Percentiles rank a stretch among this genome's conserved stretches.
These are phyloP conservation scores for Biscutella laevigata DNA, from an alignment of 441 rosid genomes.

Conservation along the genomic window DNA sequence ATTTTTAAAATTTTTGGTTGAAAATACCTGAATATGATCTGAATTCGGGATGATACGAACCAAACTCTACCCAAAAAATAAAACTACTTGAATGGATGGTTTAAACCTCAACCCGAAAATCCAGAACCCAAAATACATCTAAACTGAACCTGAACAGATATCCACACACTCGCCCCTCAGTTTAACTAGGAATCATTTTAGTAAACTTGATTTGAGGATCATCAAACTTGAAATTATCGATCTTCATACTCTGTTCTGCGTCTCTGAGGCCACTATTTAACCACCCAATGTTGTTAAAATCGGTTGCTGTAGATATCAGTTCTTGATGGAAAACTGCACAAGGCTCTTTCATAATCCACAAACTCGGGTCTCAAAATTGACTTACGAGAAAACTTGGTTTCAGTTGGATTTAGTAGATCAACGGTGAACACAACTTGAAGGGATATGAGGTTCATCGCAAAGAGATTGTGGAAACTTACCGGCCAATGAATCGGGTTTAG, in stretches of 20 bases:
- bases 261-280: constrained; percentile 65
- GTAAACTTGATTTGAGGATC: constrained; percentile 39
- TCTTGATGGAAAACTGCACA: constrained; percentile 60
- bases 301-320: constrained; percentile 68
- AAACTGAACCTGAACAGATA: too few relatives aligned
- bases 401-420: constrained; percentile 40
- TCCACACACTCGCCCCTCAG: too few relatives aligned
- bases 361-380: constrained; percentile 71
- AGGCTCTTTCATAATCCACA: constrained; percentile 63
- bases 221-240: constrained; percentile 23
- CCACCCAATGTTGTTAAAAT: constrained; percentile 84
- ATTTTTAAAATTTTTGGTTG: too few relatives aligned
- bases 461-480: constrained; percentile 49
- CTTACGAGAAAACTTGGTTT: constrained; percentile 17
- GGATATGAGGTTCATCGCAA: constrained; percentile 42
- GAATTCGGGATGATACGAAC: too few relatives aligned
- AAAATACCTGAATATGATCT: too few relatives aligned
- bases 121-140: too few relatives aligned
- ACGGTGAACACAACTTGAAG: constrained; percentile 61
- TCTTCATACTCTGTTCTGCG: constrained; percentile 32
- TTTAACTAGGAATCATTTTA: constrained; percentile 40
- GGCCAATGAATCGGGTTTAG: constrained; percentile 36
- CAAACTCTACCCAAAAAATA: too few relatives aligned
- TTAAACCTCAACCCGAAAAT: too few relatives aligned
- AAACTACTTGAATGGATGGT: too few relatives aligned